These are phyloP conservation scores for Phialemoniopsis sp. DNA, from an alignment of 2,329 filamentous ascomycete species.

Conservation along the genomic window DNA sequence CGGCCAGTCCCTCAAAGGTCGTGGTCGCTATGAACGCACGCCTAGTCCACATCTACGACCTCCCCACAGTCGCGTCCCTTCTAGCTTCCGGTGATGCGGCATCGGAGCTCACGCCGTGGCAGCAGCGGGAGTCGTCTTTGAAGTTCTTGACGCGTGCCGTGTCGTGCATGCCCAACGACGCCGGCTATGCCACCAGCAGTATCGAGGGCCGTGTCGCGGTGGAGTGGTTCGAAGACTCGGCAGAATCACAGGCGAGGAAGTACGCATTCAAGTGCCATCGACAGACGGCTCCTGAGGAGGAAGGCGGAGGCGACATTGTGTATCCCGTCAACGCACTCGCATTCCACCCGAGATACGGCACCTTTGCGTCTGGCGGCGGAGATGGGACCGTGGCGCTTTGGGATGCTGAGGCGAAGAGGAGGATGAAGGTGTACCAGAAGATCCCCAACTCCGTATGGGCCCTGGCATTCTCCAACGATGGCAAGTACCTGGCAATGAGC, in stretches of 20 bases:
- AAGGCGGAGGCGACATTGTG: constrained; percentile 70
- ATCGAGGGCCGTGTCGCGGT: constrained; percentile 96
- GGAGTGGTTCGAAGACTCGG: constrained; percentile 92
- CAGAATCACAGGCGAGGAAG: constrained; percentile 84
- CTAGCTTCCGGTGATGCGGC: constrained; percentile 39
- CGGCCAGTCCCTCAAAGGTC: constrained; percentile 71
- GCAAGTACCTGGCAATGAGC: constrained; percentile 73
- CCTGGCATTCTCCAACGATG: constrained; percentile 72
- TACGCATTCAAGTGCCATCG: constrained; percentile 99
- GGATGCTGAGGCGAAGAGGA: constrained; percentile 86
- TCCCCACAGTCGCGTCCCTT: constrained; percentile 59
- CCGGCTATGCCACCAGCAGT: constrained; percentile 84
- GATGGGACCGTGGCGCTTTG: constrained; percentile 90
- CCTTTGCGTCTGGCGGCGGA: constrained; percentile 84
- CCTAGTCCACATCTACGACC: constrained; percentile 91
- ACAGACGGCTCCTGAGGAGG: constrained; percentile 60
- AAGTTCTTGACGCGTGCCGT: constrained; percentile 95
- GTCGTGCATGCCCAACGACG: constrained; percentile 94
- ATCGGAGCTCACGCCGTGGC: constrained; percentile 71
- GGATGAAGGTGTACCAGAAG: constrained; percentile 85
- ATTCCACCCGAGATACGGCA: constrained; percentile 79
- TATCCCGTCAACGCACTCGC: constrained; percentile 88
- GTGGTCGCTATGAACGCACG: constrained; percentile 95
- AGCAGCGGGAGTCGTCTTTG: constrained; percentile 86
- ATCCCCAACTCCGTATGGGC: constrained; percentile 76